Evolutionary conservation across 345 rosid species (phyloP).

Genomic region (Gynandropsis gynandra): DNA sequence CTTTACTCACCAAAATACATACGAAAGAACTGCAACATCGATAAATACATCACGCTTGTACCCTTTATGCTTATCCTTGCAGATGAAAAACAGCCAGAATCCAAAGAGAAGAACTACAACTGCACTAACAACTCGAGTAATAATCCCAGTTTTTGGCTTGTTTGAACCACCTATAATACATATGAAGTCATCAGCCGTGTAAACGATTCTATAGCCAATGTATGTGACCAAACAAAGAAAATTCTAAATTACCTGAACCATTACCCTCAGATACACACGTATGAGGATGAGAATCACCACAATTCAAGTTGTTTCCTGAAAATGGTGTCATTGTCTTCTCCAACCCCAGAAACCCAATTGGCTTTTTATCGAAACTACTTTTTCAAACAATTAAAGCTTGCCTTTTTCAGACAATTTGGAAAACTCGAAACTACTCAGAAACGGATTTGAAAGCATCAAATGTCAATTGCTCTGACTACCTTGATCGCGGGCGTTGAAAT

Average conservation of each 20-base stretch:
- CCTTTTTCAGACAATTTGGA: too few species aligned
- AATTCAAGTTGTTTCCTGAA: conserved; percentile 58
- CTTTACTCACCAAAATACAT: not conserved
- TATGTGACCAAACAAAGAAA: not conserved
- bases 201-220: not conserved
- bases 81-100: conserved; percentile 45
- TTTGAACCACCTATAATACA: conserved; percentile 43
- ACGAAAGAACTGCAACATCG: conserved; percentile 78
- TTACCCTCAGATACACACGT: conserved; percentile 48
- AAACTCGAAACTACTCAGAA: too few species aligned
- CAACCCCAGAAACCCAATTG: too few species aligned
- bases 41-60: conserved; percentile 69
- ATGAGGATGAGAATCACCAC: conserved; percentile 39
- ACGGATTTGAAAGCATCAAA: too few species aligned
- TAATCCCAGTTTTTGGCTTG: conserved; percentile 58
- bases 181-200: conserved; percentile 4
- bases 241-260: conserved; percentile 51
- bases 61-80: conserved; percentile 55
- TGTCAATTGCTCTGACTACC: too few species aligned
- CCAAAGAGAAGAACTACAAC: conserved; percentile 40
- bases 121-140: conserved; percentile 68
- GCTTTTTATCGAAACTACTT: too few species aligned
- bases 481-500: too few species aligned
- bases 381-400: too few species aligned
- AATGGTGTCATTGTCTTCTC: too few species aligned